A percentile compares a stretch with the other conserved stretches of the same genome.
These are phyloP conservation scores for Phanerodontia chrysosporium DNA, from an alignment of 768 basidiomycete genomes.

Conservation along the genomic window DNA sequence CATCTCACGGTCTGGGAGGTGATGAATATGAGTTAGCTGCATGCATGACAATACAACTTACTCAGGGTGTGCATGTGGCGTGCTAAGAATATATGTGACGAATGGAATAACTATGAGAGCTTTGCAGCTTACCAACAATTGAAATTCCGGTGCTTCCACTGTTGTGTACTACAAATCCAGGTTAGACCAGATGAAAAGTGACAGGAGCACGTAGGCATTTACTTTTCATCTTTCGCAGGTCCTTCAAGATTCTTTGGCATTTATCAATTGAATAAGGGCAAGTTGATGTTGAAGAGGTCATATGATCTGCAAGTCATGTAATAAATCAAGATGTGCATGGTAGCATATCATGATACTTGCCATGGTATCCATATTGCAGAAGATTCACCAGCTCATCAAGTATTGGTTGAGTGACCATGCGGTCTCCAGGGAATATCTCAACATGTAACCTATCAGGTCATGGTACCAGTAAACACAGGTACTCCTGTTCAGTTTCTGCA, in stretches of 20 bases:
- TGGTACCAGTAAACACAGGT: not conserved
- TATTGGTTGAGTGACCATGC: not conserved
- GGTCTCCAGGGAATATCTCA: slow-evolving; percentile 15
- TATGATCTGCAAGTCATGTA: not conserved
- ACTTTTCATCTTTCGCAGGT: not conserved
- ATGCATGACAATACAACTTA: not conserved
- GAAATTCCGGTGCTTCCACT: not conserved
- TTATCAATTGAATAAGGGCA: not conserved
- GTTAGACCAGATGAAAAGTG: not conserved
- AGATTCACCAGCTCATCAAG: not conserved
- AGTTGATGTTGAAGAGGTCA: not conserved
- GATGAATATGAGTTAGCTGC: too few relatives aligned
- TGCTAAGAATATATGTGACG: not conserved
- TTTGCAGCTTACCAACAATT: not conserved
- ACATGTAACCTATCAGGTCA: slow-evolving; percentile 15
- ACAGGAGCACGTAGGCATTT: not conserved
- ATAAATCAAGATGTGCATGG: not conserved
- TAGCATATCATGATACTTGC: not conserved
- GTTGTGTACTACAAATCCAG: not conserved
- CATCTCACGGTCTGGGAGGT: slow-evolving; percentile 26
- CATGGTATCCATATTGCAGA: not conserved
- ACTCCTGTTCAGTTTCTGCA: too few relatives aligned
- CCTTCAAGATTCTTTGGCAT: not conserved
- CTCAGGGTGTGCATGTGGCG: not conserved
- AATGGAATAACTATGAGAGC: too few relatives aligned